Percentiles rank a stretch among this genome's conserved stretches.
Evolutionary conservation across 2,329 filamentous ascomycete genomes (phyloP).

Genomic region (Colletotrichum chrysophilum): DNA sequence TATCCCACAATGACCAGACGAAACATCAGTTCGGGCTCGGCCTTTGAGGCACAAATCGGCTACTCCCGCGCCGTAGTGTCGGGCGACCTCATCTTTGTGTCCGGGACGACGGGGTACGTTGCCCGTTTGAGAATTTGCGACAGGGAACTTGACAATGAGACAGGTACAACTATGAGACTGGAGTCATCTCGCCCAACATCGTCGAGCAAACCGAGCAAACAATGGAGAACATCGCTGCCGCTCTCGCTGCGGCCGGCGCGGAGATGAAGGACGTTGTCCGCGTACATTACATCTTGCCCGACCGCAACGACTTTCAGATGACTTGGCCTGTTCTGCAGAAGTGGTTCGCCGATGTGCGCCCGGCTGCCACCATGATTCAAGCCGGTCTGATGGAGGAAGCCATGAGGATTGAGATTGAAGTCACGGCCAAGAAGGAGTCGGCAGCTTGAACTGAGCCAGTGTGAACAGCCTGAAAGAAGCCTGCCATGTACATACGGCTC

Average conservation of each 20-base stretch:
- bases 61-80: conserved; percentile 59
- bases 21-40: conserved; percentile 54
- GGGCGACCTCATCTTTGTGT: conserved; percentile 58
- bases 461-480: not conserved
- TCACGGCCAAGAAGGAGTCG: conserved; percentile 36
- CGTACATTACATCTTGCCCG: conserved; percentile 56
- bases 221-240: conserved; percentile 50
- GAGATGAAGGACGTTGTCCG: conserved; percentile 53
- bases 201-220: conserved; percentile 55
- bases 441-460: not conserved
- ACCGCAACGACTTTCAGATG: conserved; percentile 49
- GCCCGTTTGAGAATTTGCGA: not conserved
- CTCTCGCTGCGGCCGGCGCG: conserved; percentile 48
- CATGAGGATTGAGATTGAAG: conserved; percentile 51
- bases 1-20: conserved; percentile 35
- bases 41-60: conserved; percentile 57
- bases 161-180: conserved; percentile 57
- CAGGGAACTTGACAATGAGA: not conserved
- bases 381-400: conserved; percentile 54
- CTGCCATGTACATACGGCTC: not conserved
- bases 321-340: conserved; percentile 55
- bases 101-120: conserved; percentile 57
- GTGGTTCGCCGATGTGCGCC: conserved; percentile 54
- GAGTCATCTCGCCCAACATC: conserved; percentile 48
- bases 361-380: conserved; percentile 60